Conservation (phyloP, 2,329 filamentous ascomycete species). For the Epichloe scottii region DNA sequence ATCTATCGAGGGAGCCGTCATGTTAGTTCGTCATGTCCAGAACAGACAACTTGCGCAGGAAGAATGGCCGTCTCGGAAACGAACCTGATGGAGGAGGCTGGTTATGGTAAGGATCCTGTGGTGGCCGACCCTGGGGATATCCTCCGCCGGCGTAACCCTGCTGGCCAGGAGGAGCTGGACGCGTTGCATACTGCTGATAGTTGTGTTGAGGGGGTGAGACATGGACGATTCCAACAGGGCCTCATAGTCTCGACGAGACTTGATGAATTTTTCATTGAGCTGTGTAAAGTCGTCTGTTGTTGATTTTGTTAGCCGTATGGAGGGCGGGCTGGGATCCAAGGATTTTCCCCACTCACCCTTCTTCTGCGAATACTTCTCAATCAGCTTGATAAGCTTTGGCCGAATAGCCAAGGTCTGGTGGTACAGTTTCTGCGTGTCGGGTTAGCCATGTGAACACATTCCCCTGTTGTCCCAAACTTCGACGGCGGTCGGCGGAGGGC, state of each 20-base stretch:
- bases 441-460: conserved; percentile 17
- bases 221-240: conserved; percentile 91
- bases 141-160: conserved; percentile 31
- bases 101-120: conserved; percentile 54
- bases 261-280: conserved; percentile 98
- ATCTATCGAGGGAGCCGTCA: conserved; percentile 20
- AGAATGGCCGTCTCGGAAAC: not conserved
- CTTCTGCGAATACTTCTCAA: conserved; percentile 98
- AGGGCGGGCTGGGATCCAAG: not conserved
- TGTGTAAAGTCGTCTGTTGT: conserved; percentile 86
- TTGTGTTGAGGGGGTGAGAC: conserved; percentile 75
- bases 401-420: conserved; percentile 89
- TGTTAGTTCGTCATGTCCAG: not conserved
- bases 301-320: conserved; percentile 5
- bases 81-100: conserved; percentile 34
- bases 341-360: conserved; percentile 50
- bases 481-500: too few relatives aligned
- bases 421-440: conserved; percentile 51
- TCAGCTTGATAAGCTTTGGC: conserved; percentile 93
- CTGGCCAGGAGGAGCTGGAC: conserved; percentile 34
- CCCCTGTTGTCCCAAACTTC: too few relatives aligned
- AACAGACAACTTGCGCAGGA: too few relatives aligned
- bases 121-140: conserved; percentile 30
- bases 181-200: conserved; percentile 57
- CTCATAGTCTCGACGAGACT: conserved; percentile 93